Conservation (phyloP, 495 filamentous ascomycete genomes). For the Podospora anserina region DNA sequence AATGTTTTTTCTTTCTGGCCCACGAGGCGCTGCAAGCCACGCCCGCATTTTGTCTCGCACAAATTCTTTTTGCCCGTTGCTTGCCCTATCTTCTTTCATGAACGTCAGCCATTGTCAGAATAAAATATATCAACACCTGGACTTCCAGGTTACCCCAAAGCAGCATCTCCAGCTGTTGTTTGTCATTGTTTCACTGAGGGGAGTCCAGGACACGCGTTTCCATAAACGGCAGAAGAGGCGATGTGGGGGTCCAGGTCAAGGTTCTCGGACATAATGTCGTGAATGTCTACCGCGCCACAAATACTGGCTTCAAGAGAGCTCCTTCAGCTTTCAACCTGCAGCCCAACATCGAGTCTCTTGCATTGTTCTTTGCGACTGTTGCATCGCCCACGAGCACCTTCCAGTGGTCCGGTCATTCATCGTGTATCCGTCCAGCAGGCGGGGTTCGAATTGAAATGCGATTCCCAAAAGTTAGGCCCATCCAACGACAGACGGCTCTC, state of each 20-base stretch:
- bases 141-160: background rate
- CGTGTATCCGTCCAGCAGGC: background rate
- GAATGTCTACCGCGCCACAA: too few species aligned
- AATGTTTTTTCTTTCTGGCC: background rate
- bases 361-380: background rate
- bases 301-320: too few species aligned
- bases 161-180: background rate
- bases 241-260: background rate
- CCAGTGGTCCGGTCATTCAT: background rate
- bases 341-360: background rate
- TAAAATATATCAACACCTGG: too few species aligned
- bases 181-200: background rate
- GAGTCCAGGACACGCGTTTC: background rate
- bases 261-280: too few species aligned
- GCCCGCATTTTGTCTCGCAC: constrained; percentile 1
- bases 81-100: too few species aligned
- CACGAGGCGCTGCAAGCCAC: background rate
- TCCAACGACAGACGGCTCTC: background rate
- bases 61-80: background rate
- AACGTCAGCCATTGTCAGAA: too few species aligned
- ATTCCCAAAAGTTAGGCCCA: background rate
- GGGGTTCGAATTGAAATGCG: background rate
- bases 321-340: background rate
- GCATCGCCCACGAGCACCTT: background rate
- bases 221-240: background rate